phyloP scores from a whole-genome alignment of 768 basidiomycete species.

The Phaeotremella skinneri region DNA sequence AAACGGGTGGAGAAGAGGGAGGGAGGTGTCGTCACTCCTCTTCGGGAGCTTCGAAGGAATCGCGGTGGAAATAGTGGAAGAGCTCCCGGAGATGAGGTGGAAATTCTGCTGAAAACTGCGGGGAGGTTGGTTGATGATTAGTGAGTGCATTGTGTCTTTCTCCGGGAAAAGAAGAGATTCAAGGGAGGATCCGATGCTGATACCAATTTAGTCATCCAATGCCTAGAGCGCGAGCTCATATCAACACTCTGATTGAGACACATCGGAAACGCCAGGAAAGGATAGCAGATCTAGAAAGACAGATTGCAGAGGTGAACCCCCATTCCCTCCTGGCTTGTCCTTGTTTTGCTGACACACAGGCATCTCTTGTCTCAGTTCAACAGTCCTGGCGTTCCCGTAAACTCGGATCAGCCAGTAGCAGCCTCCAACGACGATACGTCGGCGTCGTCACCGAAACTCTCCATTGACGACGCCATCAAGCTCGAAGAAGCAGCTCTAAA shows the following conservation, averaged over 20 bases:
- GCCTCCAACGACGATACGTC: no score
- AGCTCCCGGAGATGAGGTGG: conserved; percentile 27
- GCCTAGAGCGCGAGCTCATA: conserved; percentile 48
- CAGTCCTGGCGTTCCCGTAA: no score
- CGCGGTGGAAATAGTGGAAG: conserved; percentile 1
- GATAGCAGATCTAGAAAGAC: conserved; percentile 37
- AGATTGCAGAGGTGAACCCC: conserved; percentile 36
- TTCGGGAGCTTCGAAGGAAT: conserved; percentile 25
- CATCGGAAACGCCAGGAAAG: conserved; percentile 35
- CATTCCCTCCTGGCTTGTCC: no score
- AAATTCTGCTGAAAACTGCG: conserved; percentile 40
- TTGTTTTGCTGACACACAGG: no score
- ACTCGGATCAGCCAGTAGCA: no score
- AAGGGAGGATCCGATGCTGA: not conserved
- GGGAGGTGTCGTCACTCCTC: conserved; percentile 37
- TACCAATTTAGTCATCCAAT: conserved; percentile 38
- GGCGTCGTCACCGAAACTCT: conserved; percentile 21
- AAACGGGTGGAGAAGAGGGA: conserved; percentile 49
- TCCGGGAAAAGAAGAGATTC: no score
- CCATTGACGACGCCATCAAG: conserved; percentile 43
- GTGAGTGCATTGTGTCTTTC: conserved; percentile 29
- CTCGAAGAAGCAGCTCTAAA: conserved; percentile 45
- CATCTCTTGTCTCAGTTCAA: no score
- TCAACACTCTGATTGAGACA: conserved; percentile 36
- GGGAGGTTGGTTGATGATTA: conserved; percentile 49